Evolutionary conservation across 148 eudicot species (phyloP).

Genomic region (Nepenthes mirabilis): DNA sequence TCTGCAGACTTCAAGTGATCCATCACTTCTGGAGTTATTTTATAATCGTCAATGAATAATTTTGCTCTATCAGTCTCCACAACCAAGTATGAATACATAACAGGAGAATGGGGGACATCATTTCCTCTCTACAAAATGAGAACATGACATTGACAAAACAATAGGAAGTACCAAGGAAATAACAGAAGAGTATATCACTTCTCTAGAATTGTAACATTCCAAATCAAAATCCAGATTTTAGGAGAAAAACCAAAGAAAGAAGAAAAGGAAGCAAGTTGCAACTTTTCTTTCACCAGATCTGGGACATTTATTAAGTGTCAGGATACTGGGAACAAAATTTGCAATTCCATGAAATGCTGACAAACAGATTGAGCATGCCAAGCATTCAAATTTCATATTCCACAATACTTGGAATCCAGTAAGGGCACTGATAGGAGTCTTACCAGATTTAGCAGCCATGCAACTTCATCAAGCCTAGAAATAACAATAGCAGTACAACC

Average conservation of each 20-base stretch:
- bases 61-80: slow-evolving; percentile 67
- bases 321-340: neutral
- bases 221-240: neutral
- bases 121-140: slow-evolving; percentile 64
- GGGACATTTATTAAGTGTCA: no score
- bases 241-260: neutral
- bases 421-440: neutral
- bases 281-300: neutral
- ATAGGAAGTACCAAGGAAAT: neutral
- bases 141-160: neutral
- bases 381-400: neutral
- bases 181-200: neutral
- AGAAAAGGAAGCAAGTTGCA: neutral
- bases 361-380: no score
- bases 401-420: neutral
- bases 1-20: slow-evolving; percentile 58
- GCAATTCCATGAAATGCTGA: neutral
- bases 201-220: neutral
- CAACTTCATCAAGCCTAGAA: slow-evolving; percentile 89
- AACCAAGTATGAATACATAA: slow-evolving; percentile 74
- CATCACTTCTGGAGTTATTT: slow-evolving; percentile 66
- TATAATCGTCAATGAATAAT: slow-evolving; percentile 60
- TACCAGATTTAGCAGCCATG: slow-evolving; percentile 96
- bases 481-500: slow-evolving; percentile 71
- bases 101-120: slow-evolving; percentile 92